Evolutionary conservation across 371 early-diverging fungal genomes (phyloP), one percentile per base, ranked within the genome.

Genomic region (Apophysomyces elegans): DNA sequence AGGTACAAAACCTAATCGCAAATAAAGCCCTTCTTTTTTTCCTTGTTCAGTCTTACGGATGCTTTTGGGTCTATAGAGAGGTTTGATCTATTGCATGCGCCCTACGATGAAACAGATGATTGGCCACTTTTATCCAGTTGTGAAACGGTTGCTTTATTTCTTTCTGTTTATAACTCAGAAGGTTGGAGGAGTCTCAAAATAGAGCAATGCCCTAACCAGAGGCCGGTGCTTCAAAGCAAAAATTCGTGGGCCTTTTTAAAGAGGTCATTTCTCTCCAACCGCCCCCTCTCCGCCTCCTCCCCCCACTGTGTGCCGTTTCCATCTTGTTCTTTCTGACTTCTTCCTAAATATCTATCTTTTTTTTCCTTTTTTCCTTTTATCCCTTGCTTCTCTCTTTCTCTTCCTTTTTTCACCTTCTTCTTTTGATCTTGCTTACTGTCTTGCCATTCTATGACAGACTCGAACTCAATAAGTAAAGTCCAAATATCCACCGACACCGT

Each of bases 181-280:
- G 54, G 54, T 50, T 50, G 35, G 54, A 50, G 54, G 54, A 50
- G 54, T 50, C 54, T 50, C n/a, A 50, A 50, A 50, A 41, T 11
- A 50, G 32, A 9, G 54, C 54, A 50, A 50, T 50, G 21, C 54
- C 32, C 54, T 50, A 21, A 50, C n/a, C 16, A 26, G 32, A 50
- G 9, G 21, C 21, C 54, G 21, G 54, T 50, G 54, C 21, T 21
- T 9, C n/a, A n/a, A 21, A 16, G n/a, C 9, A n/a, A 21, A 50
- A 50, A 50, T 21, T 18, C 21, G 21, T 21, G 21, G 13, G 21
- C 21, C 21, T 50, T 21, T 37, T 37, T 36, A 63, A 58, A 44
- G 43, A 36, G n/a, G 13, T 11, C 39, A 13, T 18, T 18, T 37
- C 21, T 12, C 26, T 26, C 7, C 11, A 11, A 39, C 35, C 44